Conservation (phyloP, 1,284 basidiomycete genomes). For the Meira miltonrushii region DNA sequence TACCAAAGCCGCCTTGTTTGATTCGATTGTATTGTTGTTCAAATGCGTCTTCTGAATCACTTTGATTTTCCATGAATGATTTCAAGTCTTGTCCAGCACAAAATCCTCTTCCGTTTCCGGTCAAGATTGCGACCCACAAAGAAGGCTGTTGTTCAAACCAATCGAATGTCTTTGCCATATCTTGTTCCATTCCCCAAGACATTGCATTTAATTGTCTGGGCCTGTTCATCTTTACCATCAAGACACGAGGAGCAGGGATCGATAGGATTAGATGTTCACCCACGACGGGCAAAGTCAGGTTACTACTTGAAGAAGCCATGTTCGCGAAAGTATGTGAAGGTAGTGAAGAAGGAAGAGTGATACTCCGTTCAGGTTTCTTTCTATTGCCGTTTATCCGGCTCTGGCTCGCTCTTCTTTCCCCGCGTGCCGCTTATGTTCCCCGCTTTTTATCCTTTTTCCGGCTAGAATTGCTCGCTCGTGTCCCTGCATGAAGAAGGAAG, state of each 20-base stretch:
- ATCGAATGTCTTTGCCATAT: slow-evolving; percentile 61
- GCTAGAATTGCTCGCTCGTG: no score
- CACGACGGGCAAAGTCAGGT: slow-evolving; percentile 26
- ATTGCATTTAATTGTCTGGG: slow-evolving; percentile 70
- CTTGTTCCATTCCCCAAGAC: slow-evolving; percentile 58
- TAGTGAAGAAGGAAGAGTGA: no score
- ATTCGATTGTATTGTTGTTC: slow-evolving; percentile 1
- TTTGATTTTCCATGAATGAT: slow-evolving; percentile 20
- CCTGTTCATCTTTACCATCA: slow-evolving; percentile 70
- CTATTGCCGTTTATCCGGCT: no score
- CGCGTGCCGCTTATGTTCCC: no score
- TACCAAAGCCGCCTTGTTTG: slow-evolving; percentile 65
- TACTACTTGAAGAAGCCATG: not conserved
- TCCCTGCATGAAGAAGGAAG: no score
- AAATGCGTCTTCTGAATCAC: not conserved
- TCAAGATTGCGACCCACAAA: slow-evolving; percentile 72
- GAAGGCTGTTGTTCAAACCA: slow-evolving; percentile 72
- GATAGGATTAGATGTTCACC: slow-evolving; percentile 35
- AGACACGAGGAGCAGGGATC: slow-evolving; percentile 52
- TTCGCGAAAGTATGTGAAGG: no score
- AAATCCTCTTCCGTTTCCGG: slow-evolving; percentile 70
- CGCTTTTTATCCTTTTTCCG: no score
- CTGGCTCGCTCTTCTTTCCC: no score
- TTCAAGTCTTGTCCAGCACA: slow-evolving; percentile 59
- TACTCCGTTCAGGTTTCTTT: no score